Base-by-base conservation (phyloP, 1,139 yeast species). In the Candida labiduridarum region DNA sequence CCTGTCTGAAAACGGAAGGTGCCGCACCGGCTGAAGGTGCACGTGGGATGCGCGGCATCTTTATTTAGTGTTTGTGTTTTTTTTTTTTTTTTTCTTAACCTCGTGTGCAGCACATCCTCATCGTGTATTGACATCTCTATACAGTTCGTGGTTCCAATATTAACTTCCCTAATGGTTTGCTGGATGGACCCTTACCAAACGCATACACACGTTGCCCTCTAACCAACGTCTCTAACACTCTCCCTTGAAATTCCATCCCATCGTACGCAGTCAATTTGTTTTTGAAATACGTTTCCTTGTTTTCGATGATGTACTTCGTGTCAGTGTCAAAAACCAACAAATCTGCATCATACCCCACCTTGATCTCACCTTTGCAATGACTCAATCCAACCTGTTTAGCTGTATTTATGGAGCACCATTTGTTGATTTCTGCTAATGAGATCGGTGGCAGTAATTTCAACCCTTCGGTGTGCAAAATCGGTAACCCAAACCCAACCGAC, bases 401-500 rank as follows among this genome's bases (percentile, higher is more conserved):
- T 0, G 98, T 90, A 63, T 89, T 89, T 59, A 78, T 75, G 31
- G 89, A 82, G 53, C 96, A 87, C 96, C 96, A 89, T 57, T 74
- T 74, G 44, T 83, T 83, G 51, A 91, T 85, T 54, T 88, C 90
- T 1, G 73, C 69, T 15, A 89, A 66, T 0, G 82, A 62, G 15
- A 86, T 74, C 16, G 82, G 84, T 2, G 85, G 82, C 14, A 68
- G 52, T 50, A 80, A 70, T 59, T 80, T 78, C 49, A 71, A 69
- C 8, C 92, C 91, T 59, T 87, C 91, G 1, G 96, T 88, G 76
- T 80, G 85, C 51, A 92, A 69, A 42, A 91, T 78, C 0, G 96
- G 88, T 49, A 92, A 77, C 0, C 97, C 97, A 47, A 91, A 82
- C 0, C 98, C 98, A 27, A 92, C 95, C 1, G 96, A 88, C 2